These are phyloP conservation scores for Artemisia annua DNA, from an alignment of 129 eudicot species.

Conservation along the genomic window DNA sequence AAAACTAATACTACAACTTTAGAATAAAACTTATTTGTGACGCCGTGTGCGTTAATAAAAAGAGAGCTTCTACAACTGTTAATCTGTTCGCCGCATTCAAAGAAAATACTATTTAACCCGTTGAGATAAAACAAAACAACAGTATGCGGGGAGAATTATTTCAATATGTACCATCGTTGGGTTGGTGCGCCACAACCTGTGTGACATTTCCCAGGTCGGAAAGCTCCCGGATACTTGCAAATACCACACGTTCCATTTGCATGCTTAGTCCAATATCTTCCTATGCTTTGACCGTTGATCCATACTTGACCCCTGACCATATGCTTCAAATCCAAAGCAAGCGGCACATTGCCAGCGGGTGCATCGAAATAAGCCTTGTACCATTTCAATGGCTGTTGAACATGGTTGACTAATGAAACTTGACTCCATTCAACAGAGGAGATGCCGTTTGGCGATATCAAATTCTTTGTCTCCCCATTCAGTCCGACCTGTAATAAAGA, in stretches of 20 bases:
- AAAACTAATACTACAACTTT: no score
- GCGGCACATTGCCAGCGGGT: slow-evolving; percentile 69
- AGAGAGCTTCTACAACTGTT: no score
- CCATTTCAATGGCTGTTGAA: slow-evolving; percentile 77
- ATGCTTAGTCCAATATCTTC: slow-evolving; percentile 68
- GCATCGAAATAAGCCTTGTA: slow-evolving; percentile 88
- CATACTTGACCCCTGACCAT: slow-evolving; percentile 88
- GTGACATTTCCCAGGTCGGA: slow-evolving; percentile 65
- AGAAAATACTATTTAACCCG: no score
- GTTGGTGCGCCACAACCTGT: slow-evolving; percentile 82
- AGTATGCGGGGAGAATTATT: no score
- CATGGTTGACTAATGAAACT: slow-evolving; percentile 41
- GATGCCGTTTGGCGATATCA: slow-evolving; percentile 51
- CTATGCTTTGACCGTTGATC: slow-evolving; percentile 91
- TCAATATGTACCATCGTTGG: slow-evolving; percentile 54
- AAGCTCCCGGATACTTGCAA: slow-evolving; percentile 70
- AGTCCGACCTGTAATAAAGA: slow-evolving; percentile 59
- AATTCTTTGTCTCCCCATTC: slow-evolving; percentile 71
- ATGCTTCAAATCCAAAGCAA: slow-evolving; percentile 75
- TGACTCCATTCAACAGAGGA: slow-evolving; percentile 65
- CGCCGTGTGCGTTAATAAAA: no score
- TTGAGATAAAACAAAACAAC: no score
- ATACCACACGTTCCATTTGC: slow-evolving; percentile 66
- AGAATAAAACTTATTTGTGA: no score
- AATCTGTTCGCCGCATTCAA: no score